Base-by-base conservation (phyloP, 305 asterid genomes). In the Fraxinus baroniana region DNA sequence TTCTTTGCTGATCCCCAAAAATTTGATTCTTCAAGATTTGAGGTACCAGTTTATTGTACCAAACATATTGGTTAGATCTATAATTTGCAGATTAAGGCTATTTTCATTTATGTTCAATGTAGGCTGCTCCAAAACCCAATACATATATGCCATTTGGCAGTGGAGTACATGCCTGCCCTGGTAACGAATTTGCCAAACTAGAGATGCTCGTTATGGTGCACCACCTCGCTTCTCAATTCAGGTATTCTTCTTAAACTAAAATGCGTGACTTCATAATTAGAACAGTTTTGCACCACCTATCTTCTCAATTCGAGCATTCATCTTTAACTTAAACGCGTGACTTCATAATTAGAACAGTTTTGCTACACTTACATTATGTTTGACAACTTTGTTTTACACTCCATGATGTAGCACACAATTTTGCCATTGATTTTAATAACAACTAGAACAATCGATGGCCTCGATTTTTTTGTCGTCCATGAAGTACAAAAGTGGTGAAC, bases 131-230 rank as follows among this genome's bases (percentile, higher is more conserved):
- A 1, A 93, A 92, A 80, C 92, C 97, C n/a, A 91, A 93, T 85
- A 91, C 97, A 18, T 92, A 90, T 77, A 89, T 95, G 93, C 98
- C 99, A 17, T 95, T 94, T 82, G 99, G 99, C 74, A 91, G 90
- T 41, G 99, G 99, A 78, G 91, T 85, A 7, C 99, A 94, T 79
- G 92, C 98, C 44, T 95, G 99, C 62, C 99, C 99, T 2, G 99
- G 99, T 32, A 94, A 94, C 75, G 96, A 94, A 81, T 95, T 94
- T 70, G 98, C 98, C 35, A 95, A 95, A 90, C 89, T 94, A 46
- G 97, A 94, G 88, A 92, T 95, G 87, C 89, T 94, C 76, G 85
- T 94, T 20, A 81, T 95, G 90, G 90, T 89, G 26, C 97, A 95
- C 88, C 97, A 95, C 84, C 87, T 95, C 7, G 81, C 91, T 84